Evolutionary conservation across 805 yeast genomes (phyloP).

Genomic region (Cyberlindnera bimundalis): DNA sequence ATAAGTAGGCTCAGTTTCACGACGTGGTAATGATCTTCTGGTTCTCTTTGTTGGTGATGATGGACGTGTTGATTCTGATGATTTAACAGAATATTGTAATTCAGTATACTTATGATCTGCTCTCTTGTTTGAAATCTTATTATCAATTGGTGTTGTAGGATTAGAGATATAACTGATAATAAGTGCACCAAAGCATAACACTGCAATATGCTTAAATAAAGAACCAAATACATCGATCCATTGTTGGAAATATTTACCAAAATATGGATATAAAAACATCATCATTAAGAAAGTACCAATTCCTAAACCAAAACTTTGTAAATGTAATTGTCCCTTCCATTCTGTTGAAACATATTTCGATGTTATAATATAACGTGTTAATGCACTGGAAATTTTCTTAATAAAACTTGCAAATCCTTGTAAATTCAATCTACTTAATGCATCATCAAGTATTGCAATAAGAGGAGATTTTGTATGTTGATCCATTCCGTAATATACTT

Average conservation of each 20-base stretch:
- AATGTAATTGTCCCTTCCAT: constrained; percentile 25
- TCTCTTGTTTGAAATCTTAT: not conserved
- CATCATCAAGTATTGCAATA: constrained; percentile 8
- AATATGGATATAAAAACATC: constrained; percentile 24
- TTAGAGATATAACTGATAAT: constrained; percentile 14
- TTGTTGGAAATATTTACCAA: constrained; percentile 21
- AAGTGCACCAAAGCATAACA: constrained; percentile 20
- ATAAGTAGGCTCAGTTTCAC: constrained; percentile 14
- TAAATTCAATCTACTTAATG: constrained; percentile 18
- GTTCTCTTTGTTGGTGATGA: constrained; percentile 9
- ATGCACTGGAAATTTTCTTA: not conserved
- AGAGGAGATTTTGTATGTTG: not conserved
- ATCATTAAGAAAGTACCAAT: constrained; percentile 15
- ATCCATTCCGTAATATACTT: not conserved
- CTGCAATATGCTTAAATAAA: constrained; percentile 18
- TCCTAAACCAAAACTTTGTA: constrained; percentile 28
- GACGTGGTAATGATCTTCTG: constrained; percentile 4
- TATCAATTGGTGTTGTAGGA: not conserved
- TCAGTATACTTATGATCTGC: constrained; percentile 12
- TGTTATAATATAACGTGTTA: constrained; percentile 9
- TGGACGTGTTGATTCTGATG: constrained; percentile 9
- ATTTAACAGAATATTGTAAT: constrained; percentile 23
- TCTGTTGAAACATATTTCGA: constrained; percentile 24
- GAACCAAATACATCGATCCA: constrained; percentile 23
- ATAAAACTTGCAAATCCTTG: constrained; percentile 1